Conservation (phyloP, 1,139 yeast species). For the Geotrichum fermentans region DNA sequence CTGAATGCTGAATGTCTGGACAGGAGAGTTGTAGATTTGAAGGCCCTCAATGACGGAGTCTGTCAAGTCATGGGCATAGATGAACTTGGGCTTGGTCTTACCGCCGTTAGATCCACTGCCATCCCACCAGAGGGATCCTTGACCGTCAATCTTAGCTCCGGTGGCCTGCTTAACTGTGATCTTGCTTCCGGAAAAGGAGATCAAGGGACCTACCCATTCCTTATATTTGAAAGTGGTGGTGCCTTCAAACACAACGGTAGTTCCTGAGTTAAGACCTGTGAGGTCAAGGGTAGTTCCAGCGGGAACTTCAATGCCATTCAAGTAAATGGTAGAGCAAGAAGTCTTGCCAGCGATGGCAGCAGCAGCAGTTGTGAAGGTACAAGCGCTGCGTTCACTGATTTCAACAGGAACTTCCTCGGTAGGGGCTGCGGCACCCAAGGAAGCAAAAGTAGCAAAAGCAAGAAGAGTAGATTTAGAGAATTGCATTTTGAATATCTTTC, state of each 20-base stretch:
- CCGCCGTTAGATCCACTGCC: too few species aligned
- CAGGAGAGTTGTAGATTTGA: conserved; percentile 13
- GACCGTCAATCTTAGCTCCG: conserved; percentile 11
- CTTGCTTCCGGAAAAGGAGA: conserved; percentile 8
- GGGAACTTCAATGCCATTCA: conserved; percentile 11
- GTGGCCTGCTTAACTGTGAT: conserved; percentile 11
- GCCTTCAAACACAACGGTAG: conserved; percentile 10
- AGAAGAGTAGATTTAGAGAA: conserved; percentile 4
- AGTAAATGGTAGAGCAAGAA: too few species aligned
- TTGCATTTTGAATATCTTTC: not conserved
- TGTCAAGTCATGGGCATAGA: conserved; percentile 1
- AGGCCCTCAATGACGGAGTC: conserved; percentile 7
- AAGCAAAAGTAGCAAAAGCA: not conserved
- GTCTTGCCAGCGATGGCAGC: conserved; percentile 9
- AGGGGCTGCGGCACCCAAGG: conserved; percentile 7
- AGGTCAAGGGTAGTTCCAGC: conserved; percentile 11
- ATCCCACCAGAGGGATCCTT: conserved; percentile 14
- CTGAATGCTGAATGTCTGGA: conserved; percentile 11
- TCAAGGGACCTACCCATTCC: conserved; percentile 13
- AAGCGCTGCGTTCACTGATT: conserved; percentile 6
- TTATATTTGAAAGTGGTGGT: too few species aligned
- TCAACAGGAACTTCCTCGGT: conserved; percentile 8
- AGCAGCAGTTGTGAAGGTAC: conserved; percentile 7
- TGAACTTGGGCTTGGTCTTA: conserved; percentile 17
- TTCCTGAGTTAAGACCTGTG: conserved; percentile 2